Base-by-base conservation (phyloP, 2,329 filamentous ascomycete species). In the Colletotrichum phormii region DNA sequence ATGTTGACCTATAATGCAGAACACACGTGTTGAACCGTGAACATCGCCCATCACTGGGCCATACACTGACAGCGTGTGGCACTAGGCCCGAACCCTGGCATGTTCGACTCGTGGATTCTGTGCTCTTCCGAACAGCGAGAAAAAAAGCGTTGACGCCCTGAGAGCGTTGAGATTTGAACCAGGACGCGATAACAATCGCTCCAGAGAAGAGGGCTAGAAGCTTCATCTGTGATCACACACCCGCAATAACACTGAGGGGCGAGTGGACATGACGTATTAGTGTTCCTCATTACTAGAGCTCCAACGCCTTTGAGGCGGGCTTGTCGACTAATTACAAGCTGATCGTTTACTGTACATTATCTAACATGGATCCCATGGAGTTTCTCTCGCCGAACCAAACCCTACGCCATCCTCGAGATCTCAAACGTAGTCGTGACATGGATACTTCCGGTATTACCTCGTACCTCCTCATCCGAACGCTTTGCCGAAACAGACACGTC, bases 371-470 rank as follows among this genome's bases (percentile, higher is more conserved):
- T 58, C 4, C 31, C 5, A 15, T 42, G 13, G n/a, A 11, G 29
- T 31, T 31, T 11, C 4, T 15, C 33, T 35, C n/a, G 18, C 15
- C 18, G 33, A 8, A 8, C 15, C 31, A 35, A 37, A 7, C 22
- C 26, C 22, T 33, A 37, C 33, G n/a, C 54, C 33, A 60, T 29
- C 46, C 46, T 37, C 6, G 62, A 60, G 5, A 71, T 22, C 31
- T 66, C 33, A n/a, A 71, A 71, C 4, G 62, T 71, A 2, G 55
- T 71, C 11, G 60, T 71, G 62, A 67, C 63, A 22, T 66, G 67
- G 22, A 61, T 66, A 18, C 22, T 49, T 12, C 42, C 31, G 13
- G 37, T 42, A 42, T 42, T 42, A 4, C n/a, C 15, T 7, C 22
- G 33, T 4, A 55, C 11, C 62, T 54, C 55, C 63, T 71, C 55